phyloP scores from a whole-genome alignment of 2,329 filamentous ascomycete species.

The Neopestalotiopsis clavispora region DNA sequence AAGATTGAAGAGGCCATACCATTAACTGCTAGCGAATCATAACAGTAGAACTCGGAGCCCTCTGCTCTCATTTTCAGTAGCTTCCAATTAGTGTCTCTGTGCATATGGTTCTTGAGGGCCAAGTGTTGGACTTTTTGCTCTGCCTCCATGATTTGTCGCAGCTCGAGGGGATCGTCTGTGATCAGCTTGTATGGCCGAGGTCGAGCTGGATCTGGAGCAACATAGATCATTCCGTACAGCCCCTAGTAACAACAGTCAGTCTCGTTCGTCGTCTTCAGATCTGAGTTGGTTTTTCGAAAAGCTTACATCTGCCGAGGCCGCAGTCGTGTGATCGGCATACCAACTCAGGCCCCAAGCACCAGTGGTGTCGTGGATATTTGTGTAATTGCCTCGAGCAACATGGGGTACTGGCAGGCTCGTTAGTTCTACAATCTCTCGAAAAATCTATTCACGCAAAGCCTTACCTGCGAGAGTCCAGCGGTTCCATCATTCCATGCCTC shows the following conservation, averaged over 20 bases:
- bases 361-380: slow-evolving; percentile 22
- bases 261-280: neutral
- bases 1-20: slow-evolving; percentile 18
- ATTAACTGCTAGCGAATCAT: slow-evolving; percentile 31
- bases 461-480: slow-evolving; percentile 21
- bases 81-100: slow-evolving; percentile 24
- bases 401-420: slow-evolving; percentile 17
- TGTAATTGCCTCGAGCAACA: slow-evolving; percentile 22
- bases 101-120: slow-evolving; percentile 24
- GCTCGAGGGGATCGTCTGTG: slow-evolving; percentile 17
- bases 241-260: slow-evolving; percentile 12
- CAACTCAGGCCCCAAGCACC: slow-evolving; percentile 24
- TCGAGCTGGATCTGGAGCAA: slow-evolving; percentile 22
- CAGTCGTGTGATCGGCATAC: slow-evolving; percentile 25
- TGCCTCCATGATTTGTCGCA: slow-evolving; percentile 23
- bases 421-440: neutral
- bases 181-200: slow-evolving; percentile 23
- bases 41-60: slow-evolving; percentile 26
- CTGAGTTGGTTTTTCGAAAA: too few relatives aligned
- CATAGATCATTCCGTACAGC: slow-evolving; percentile 23
- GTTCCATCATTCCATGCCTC: slow-evolving; percentile 25
- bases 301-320: slow-evolving; percentile 20
- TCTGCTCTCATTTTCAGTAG: slow-evolving; percentile 23
- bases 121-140: slow-evolving; percentile 22
- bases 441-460: neutral